Evolutionary conservation across 495 filamentous ascomycete genomes (phyloP).

Genomic region (Xylaria intraflava): DNA sequence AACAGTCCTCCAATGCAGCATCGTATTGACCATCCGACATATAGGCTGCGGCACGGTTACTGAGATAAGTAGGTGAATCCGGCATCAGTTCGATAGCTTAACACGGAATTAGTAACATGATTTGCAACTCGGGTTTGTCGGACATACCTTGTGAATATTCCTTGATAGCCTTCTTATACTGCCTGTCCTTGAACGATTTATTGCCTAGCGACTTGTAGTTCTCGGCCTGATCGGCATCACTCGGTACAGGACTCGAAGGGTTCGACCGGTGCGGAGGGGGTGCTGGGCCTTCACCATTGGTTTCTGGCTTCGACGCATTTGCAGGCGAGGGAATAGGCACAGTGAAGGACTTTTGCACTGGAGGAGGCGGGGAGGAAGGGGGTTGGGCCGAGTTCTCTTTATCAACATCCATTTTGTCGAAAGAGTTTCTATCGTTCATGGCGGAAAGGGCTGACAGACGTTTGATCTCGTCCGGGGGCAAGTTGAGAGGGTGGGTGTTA

Average conservation of each 20-base stretch:
- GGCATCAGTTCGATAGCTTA: conserved; percentile 77
- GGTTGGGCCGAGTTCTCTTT: conserved; percentile 50
- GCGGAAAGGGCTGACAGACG: conserved; percentile 65
- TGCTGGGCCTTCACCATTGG: conserved; percentile 51
- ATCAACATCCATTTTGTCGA: conserved; percentile 72
- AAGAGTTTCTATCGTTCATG: conserved; percentile 54
- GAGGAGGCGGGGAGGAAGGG: conserved; percentile 38
- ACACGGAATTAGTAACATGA: conserved; percentile 10
- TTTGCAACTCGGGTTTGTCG: neutral
- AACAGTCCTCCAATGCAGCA: conserved; percentile 79
- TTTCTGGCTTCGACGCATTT: conserved; percentile 30
- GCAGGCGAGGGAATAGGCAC: conserved; percentile 25
- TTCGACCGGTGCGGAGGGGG: conserved; percentile 72
- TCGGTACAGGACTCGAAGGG: conserved; percentile 52
- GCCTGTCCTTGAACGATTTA: conserved; percentile 88
- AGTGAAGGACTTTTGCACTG: conserved; percentile 31
- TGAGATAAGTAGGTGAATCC: conserved; percentile 78
- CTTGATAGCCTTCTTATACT: conserved; percentile 77
- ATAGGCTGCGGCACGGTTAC: conserved; percentile 90
- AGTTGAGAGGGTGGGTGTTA: conserved; percentile 76
- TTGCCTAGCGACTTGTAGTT: conserved; percentile 87
- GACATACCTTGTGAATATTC: conserved; percentile 86
- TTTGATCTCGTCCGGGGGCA: conserved; percentile 76
- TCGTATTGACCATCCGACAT: conserved; percentile 73
- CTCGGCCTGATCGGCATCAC: conserved; percentile 67